Conservation (phyloP, 2,329 filamentous ascomycete genomes). For the Trichoderma atroviride region DNA sequence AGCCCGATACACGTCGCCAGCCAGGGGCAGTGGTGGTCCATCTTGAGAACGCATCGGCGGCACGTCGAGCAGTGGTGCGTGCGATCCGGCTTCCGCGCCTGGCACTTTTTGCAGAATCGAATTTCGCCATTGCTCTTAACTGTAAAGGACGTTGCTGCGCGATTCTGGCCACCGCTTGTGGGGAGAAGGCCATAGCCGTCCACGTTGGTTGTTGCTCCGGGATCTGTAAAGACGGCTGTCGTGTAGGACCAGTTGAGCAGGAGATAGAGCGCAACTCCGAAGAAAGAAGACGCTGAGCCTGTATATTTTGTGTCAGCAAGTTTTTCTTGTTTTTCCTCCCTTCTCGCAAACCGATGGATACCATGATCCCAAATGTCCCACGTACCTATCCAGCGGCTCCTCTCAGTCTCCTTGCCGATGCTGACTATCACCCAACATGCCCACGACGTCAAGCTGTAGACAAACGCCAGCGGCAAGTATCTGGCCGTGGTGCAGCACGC, state of each 20-base stretch:
- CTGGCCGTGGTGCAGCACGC: constrained; percentile 77
- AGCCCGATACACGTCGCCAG: constrained; percentile 93
- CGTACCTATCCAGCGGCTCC: constrained; percentile 60
- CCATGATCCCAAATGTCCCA: neutral
- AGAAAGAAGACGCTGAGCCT: constrained; percentile 60
- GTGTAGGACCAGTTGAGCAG: constrained; percentile 90
- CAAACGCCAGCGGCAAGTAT: constrained; percentile 86
- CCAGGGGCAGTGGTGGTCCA: constrained; percentile 99
- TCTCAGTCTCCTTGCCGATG: constrained; percentile 63
- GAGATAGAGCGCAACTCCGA: constrained; percentile 72
- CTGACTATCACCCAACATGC: constrained; percentile 82
- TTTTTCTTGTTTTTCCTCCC: neutral
- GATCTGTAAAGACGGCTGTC: constrained; percentile 87
- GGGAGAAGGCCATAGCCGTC: constrained; percentile 80
- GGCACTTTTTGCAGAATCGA: constrained; percentile 97
- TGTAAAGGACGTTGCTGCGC: constrained; percentile 72
- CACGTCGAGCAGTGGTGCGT: constrained; percentile 97
- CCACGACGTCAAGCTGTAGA: constrained; percentile 91
- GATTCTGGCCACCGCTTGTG: constrained; percentile 58
- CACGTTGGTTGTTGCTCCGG: constrained; percentile 69
- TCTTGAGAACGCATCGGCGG: constrained; percentile 92
- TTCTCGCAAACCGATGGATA: neutral
- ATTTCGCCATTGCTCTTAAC: constrained; percentile 88
- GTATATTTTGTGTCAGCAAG: constrained; percentile 6
- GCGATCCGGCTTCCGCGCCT: constrained; percentile 90